A percentile compares a stretch with the other conserved stretches of the same genome.
Evolutionary conservation across 345 rosid genomes (phyloP).

Genomic region (Eucalyptus polybractea): DNA sequence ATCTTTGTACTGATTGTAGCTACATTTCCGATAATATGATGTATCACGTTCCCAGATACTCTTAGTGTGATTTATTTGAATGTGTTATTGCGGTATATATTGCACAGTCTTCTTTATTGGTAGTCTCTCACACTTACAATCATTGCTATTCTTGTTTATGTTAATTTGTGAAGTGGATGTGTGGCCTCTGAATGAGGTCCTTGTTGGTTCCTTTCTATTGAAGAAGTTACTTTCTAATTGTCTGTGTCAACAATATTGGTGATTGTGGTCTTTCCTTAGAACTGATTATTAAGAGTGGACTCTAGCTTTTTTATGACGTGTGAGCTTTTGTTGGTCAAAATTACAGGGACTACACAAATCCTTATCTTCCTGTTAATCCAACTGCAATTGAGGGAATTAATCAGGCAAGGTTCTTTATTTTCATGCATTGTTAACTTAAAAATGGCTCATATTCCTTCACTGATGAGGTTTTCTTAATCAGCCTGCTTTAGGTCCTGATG

Average conservation of each 20-base stretch:
- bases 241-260: not conserved
- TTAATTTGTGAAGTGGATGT: not conserved
- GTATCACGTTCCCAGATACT: not conserved
- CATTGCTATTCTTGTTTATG: not conserved
- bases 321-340: not conserved
- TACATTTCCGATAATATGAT: not conserved
- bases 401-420: conserved; percentile 30
- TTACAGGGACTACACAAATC: conserved; percentile 89
- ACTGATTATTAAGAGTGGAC: not conserved
- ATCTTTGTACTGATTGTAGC: not conserved
- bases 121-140: not conserved
- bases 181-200: not conserved
- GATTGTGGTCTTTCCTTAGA: not conserved
- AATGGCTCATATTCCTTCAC: not conserved
- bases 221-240: not conserved
- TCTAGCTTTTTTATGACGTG: not conserved
- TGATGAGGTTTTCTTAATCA: conserved; percentile 7
- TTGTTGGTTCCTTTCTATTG: not conserved
- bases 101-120: not conserved
- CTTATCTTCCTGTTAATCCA: conserved; percentile 95
- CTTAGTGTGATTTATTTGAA: not conserved
- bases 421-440: not conserved
- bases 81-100: not conserved
- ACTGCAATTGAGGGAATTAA: conserved; percentile 75
- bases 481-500: conserved; percentile 82